Base-by-base conservation (phyloP, 176 grass and related monocot species). In the Raddia guianensis region DNA sequence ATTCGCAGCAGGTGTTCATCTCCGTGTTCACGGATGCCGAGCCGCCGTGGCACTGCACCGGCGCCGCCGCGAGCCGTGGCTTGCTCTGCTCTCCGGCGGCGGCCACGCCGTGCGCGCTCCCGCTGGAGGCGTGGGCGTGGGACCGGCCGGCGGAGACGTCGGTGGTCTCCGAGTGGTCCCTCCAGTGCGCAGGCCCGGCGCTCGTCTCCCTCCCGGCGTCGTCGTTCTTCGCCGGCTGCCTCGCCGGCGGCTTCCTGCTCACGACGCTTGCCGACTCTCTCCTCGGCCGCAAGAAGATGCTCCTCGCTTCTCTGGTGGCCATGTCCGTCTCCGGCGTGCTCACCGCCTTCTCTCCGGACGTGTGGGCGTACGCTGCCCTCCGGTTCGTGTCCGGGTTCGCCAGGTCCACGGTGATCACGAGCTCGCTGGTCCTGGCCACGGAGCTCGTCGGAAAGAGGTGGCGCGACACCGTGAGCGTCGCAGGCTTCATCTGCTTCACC, bases 1-100 rank as follows among this genome's bases (percentile, higher is more conserved):
- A 98, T 68, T 86, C 92, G 11, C 92, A 98, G 74, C 96, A 99
- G 85, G 93, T 90, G 54, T 95, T 98, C 92, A 91, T 95, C 88
- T 89, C 85, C 20, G 92, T 93, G 50, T 98, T 95, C 90, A 91
- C 92, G 5, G 96, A 98, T 56, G 90, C 90, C 21, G 86, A 98
- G 45, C 88, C 96, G 6, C 5, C 46, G n/a, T 99, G 96, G 96
- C 90, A 86, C 75, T 99, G 92, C 80, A 89, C 65, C 57, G 63
- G 72, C 68, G 14, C 78, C 1, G 65, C 66, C 7, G 65, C 60
- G 11, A 5, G 10, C 33, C 21, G 11, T 11, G 33, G 86, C 59
- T 10, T 32, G 48, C 60, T 73, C 20, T 95, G 90, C 86, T 78
- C 78, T 47, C 64, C 85, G 0, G 69, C 20, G 8, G 72, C 53